Base-by-base conservation (phyloP, 2,329 filamentous ascomycete genomes). In the Elsinoe necatrix region DNA sequence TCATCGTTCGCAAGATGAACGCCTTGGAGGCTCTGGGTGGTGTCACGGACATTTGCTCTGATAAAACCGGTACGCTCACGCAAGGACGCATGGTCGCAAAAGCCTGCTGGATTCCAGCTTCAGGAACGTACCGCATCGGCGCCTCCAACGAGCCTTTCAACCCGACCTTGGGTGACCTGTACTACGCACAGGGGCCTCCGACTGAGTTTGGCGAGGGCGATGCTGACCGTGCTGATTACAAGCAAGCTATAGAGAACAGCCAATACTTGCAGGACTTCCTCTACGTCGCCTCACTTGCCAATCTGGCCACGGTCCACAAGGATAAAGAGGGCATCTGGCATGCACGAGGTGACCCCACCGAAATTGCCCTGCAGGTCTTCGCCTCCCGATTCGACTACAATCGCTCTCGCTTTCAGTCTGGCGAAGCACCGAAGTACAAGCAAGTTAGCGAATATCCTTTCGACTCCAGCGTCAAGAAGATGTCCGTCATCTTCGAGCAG, bases 321-420 rank as follows among this genome's bases (percentile, higher is more conserved):
- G 73, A 72, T 45, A 50, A 57, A 14, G 73, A 80, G 12, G 73
- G 77, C n/a, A 74, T 78, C 25, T 87, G 84, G 84, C 75, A 80
- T 56, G 82, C 80, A 5, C 79, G 81, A 48, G 84, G 83, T 41
- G 83, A 86, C 61, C 82, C 83, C 0, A 87, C 85, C 1, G 85
- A 89, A 63, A 86, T 89, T 59, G 85, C 85, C 1, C 85, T 89
- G 45, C 84, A 88, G 62, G 85, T 89, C 0, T 87, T 89, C 65
- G 83, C 84, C 7, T 80, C 79, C 41, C 80, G 85, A 11, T 89
- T 89, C 66, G 63, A 62, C 56, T 82, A 81, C 76, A 82, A 83
- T 59, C 76, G 80, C 7, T 72, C 76, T 14, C 71, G 72, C 7
- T 77, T 80, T 61, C 77, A 76, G 0, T 71, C 73, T 11, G 79